Conservation (phyloP, 2,329 filamentous ascomycete genomes). For the Calonectria pseudoreteaudii region DNA sequence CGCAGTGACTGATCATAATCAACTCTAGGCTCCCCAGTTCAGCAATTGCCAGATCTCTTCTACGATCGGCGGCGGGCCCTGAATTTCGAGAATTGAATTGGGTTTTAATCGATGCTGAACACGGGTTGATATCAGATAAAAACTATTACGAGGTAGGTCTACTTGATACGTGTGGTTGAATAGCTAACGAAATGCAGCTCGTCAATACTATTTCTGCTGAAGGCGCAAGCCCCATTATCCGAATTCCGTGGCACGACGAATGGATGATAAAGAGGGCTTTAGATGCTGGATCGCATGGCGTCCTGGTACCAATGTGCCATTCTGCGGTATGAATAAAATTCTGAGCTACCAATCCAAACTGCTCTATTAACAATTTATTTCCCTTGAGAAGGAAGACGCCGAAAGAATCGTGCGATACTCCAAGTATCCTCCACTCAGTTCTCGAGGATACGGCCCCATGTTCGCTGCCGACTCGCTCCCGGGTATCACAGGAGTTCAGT, state of each 20-base stretch:
- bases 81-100: not conserved
- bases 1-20: not conserved
- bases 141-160: slow-evolving; percentile 11
- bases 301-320: slow-evolving; percentile 11
- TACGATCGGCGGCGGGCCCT: not conserved
- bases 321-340: not conserved
- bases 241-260: slow-evolving; percentile 5
- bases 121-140: slow-evolving; percentile 12
- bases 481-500: not conserved
- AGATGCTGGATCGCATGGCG: slow-evolving; percentile 1
- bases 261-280: slow-evolving; percentile 18
- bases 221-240: slow-evolving; percentile 11
- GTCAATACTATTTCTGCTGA: slow-evolving; percentile 1
- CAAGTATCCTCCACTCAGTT: slow-evolving; percentile 12
- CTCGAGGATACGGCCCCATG: slow-evolving; percentile 13
- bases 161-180: not conserved
- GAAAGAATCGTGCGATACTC: slow-evolving; percentile 2
- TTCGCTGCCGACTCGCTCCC: slow-evolving; percentile 2
- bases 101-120: slow-evolving; percentile 11
- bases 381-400: not conserved
- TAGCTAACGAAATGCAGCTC: not conserved
- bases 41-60: not conserved
- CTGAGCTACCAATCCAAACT: not conserved
- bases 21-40: slow-evolving; percentile 1
- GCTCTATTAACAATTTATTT: not conserved